Conservation (phyloP, 352 stramenopile species). For the Pythium volutum region DNA sequence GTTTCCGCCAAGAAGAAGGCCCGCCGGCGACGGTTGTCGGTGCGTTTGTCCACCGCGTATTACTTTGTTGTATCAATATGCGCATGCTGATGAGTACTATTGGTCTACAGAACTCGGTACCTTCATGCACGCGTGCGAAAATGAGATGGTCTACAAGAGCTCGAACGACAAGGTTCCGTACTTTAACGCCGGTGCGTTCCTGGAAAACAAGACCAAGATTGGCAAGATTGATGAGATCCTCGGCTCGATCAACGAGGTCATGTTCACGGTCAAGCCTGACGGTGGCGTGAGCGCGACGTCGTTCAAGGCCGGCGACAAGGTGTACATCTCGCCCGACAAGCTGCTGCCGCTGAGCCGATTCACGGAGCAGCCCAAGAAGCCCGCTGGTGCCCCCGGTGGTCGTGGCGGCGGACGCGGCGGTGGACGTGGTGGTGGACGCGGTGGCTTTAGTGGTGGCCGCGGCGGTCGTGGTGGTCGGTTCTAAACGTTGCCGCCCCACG, state of each 20-base stretch:
- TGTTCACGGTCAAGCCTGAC: conserved; percentile 97
- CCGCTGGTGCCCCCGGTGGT: conserved; percentile 38
- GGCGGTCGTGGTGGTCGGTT: conserved; percentile 35
- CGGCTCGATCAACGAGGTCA: conserved; percentile 94
- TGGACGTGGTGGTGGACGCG: conserved; percentile 29
- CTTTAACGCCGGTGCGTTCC: conserved; percentile 98
- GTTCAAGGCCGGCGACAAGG: conserved; percentile 96
- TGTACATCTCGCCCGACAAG: conserved; percentile 98
- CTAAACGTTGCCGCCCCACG: conserved; percentile 7
- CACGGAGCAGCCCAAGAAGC: conserved; percentile 89
- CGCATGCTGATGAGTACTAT: neutral
- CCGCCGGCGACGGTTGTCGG: conserved; percentile 69
- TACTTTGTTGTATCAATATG: no score
- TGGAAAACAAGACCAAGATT: conserved; percentile 99
- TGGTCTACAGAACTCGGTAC: conserved; percentile 86
- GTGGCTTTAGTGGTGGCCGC: conserved; percentile 24
- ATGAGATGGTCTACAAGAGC: conserved; percentile 98
- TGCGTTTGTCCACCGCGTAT: conserved; percentile 29
- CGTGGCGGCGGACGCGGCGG: conserved; percentile 43
- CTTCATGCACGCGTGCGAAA: conserved; percentile 97
- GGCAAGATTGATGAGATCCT: conserved; percentile 99
- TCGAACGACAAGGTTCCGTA: conserved; percentile 96
- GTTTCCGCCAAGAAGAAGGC: conserved; percentile 59
- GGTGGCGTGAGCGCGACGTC: conserved; percentile 92
- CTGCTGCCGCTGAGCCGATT: conserved; percentile 95